phyloP scores from a whole-genome alignment of 148 eudicot species.

The Fagopyrum esculentum region DNA sequence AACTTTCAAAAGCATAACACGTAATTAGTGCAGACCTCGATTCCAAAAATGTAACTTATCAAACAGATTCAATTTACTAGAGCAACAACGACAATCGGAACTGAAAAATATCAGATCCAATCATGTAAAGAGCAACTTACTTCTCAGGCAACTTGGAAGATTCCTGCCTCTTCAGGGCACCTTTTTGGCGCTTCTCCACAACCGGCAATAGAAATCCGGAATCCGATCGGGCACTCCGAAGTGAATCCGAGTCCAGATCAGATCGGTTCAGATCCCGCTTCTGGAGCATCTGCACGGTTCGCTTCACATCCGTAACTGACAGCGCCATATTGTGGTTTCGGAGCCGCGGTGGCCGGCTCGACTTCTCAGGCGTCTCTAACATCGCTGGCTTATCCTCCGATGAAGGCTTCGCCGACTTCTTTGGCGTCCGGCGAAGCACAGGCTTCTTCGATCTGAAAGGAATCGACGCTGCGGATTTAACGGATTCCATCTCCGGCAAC shows the following conservation, averaged over 20 bases:
- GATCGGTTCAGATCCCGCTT: slow-evolving; percentile 15
- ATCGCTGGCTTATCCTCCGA: not conserved
- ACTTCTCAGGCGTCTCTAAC: slow-evolving; percentile 41
- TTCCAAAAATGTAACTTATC: not conserved
- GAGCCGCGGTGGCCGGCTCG: slow-evolving; percentile 23
- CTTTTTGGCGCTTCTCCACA: not conserved
- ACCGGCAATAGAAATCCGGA: not conserved
- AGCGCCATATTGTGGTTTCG: slow-evolving; percentile 30
- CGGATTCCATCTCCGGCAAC: not conserved
- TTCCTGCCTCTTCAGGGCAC: slow-evolving; percentile 12
- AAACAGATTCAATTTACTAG: not conserved
- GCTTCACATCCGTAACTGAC: slow-evolving; percentile 45
- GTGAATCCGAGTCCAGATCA: not conserved
- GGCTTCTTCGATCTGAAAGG: slow-evolving; percentile 32
- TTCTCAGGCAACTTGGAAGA: slow-evolving; percentile 38
- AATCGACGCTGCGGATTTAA: not conserved
- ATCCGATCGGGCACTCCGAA: not conserved
- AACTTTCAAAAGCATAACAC: too few relatives aligned
- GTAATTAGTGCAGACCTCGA: too few relatives aligned
- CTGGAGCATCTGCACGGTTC: slow-evolving; percentile 34
- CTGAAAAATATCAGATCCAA: not conserved
- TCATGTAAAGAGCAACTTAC: slow-evolving; percentile 23
- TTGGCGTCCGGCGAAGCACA: slow-evolving; percentile 16
- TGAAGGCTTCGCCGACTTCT: slow-evolving; percentile 16
- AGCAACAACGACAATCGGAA: not conserved